Evolutionary conservation across 1,139 yeast species (phyloP).

Genomic region (Casaregolazyma suthepensis): DNA sequence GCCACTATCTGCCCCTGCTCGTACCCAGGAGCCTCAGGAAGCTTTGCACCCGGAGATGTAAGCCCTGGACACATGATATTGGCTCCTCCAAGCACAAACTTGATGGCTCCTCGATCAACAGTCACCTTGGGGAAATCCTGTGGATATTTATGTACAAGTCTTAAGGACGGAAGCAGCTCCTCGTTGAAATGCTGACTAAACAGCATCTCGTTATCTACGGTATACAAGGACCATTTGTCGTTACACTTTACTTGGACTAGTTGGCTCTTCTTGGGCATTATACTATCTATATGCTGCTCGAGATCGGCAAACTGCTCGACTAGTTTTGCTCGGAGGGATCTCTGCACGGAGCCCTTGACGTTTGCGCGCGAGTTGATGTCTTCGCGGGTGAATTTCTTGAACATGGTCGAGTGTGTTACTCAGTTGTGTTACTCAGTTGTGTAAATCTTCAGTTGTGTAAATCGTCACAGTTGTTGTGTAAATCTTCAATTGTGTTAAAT

Average conservation of each 20-base stretch:
- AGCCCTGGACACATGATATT: conserved; percentile 97
- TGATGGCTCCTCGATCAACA: conserved; percentile 95
- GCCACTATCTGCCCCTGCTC: conserved; percentile 65
- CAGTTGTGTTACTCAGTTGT: no score
- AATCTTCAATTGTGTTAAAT: no score
- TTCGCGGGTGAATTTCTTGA: conserved; percentile 65
- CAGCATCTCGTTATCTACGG: conserved; percentile 66
- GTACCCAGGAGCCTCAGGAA: conserved; percentile 63
- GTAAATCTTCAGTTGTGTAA: no score
- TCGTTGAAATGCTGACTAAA: conserved; percentile 81
- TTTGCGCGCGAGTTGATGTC: conserved; percentile 88
- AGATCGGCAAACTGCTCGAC: conserved; percentile 65
- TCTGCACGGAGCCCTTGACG: conserved; percentile 86
- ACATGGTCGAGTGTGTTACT: conserved; percentile 15
- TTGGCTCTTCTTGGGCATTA: conserved; percentile 90
- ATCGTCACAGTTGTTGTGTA: no score
- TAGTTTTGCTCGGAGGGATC: conserved; percentile 70
- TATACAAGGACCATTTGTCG: conserved; percentile 75
- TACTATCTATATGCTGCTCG: conserved; percentile 69
- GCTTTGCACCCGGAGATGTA: conserved; percentile 80
- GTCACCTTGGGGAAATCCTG: conserved; percentile 73
- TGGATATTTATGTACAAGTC: conserved; percentile 60
- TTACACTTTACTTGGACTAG: conserved; percentile 79
- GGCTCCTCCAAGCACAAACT: conserved; percentile 89
- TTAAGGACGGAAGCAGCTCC: conserved; percentile 67